These are phyloP conservation scores for Yamadazyma takamatsuzukensis DNA, from an alignment of 805 yeast species.

Conservation along the genomic window DNA sequence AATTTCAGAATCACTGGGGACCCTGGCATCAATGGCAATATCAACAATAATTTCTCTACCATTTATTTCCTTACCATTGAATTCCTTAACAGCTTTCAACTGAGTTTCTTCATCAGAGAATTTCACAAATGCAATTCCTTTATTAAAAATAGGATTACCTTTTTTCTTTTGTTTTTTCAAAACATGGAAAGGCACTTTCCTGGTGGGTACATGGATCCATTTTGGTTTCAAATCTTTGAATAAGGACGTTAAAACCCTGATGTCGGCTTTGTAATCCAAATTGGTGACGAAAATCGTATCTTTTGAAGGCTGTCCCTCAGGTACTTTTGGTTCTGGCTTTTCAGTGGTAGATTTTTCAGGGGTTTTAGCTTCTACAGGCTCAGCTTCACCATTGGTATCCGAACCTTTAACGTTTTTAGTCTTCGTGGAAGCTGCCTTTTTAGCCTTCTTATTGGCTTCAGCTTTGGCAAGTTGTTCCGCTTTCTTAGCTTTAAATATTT, in stretches of 20 bases:
- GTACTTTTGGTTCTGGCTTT: conserved; percentile 14
- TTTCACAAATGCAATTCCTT: conserved; percentile 65
- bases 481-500: conserved; percentile 23
- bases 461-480: conserved; percentile 16
- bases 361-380: conserved; percentile 13
- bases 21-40: conserved; percentile 64
- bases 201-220: conserved; percentile 59
- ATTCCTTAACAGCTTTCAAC: conserved; percentile 64
- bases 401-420: conserved; percentile 4
- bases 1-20: conserved; percentile 18
- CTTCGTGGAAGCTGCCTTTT: conserved; percentile 13
- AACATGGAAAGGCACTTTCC: conserved; percentile 42
- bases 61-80: conserved; percentile 61
- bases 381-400: background rate
- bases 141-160: conserved; percentile 47
- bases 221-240: conserved; percentile 49
- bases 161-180: conserved; percentile 42
- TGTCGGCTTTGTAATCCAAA: conserved; percentile 49
- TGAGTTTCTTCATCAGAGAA: conserved; percentile 62
- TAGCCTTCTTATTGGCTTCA: conserved; percentile 12
- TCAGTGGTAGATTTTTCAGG: conserved; percentile 1
- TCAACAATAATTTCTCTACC: conserved; percentile 67
- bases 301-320: conserved; percentile 52
- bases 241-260: conserved; percentile 42
- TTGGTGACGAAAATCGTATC: conserved; percentile 62